A percentile compares a stretch with the other conserved stretches of the same genome.
Evolutionary conservation across 345 rosid genomes (phyloP).

Genomic region (Euphorbia peplus): DNA sequence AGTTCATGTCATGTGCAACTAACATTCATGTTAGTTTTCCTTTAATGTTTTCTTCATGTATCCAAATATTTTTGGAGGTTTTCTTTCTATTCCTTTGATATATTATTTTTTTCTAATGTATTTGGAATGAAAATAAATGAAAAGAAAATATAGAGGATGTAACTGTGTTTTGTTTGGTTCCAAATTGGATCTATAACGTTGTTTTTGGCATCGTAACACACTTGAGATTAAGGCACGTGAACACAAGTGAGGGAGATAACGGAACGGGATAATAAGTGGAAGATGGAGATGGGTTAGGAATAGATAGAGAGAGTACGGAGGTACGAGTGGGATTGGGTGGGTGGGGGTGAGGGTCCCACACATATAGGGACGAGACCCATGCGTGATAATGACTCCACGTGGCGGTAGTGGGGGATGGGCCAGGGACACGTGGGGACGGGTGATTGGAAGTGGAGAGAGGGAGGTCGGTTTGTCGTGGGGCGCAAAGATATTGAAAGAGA

Average conservation of each 20-base stretch:
- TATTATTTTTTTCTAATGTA: slow-evolving; percentile 19
- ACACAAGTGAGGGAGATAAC: neutral
- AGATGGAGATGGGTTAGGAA: neutral
- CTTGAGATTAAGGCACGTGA: slow-evolving; percentile 15
- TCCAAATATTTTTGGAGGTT: neutral
- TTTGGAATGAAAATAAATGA: slow-evolving; percentile 21
- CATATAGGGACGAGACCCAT: slow-evolving; percentile 33
- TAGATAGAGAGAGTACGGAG: neutral
- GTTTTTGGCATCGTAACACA: no score
- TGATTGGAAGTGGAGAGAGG: slow-evolving; percentile 5
- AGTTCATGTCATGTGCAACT: slow-evolving; percentile 16
- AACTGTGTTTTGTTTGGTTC: slow-evolving; percentile 6
- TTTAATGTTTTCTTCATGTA: no score
- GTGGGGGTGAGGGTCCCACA: slow-evolving; percentile 21
- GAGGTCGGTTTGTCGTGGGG: slow-evolving; percentile 36
- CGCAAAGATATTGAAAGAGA: slow-evolving; percentile 14
- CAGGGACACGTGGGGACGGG: slow-evolving; percentile 28
- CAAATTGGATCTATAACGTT: neutral
- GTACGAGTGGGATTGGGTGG: slow-evolving; percentile 19
- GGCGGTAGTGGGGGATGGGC: slow-evolving; percentile 18
- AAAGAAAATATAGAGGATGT: slow-evolving; percentile 15
- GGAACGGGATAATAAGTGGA: slow-evolving; percentile 3
- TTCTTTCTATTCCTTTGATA: neutral
- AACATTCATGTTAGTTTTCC: slow-evolving; percentile 13
- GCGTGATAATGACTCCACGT: slow-evolving; percentile 49